Conservation (phyloP, 768 basidiomycete species). For the Mycena albidolilacea region DNA sequence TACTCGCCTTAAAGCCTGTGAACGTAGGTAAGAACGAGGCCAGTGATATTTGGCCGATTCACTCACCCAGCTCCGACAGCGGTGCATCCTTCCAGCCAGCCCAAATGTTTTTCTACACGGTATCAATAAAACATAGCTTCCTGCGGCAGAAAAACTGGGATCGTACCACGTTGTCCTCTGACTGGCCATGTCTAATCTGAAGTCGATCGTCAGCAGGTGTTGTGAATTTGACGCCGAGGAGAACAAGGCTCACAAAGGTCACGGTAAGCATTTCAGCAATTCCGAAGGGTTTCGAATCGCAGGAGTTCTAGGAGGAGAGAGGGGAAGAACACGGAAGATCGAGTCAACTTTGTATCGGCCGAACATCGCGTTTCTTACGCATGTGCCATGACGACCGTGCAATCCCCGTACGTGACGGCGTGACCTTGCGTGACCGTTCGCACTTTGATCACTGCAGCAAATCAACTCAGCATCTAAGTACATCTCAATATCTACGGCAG, state of each 20-base stretch:
- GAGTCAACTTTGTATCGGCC: not conserved
- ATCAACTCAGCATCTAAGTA: too few species aligned
- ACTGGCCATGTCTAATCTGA: slow-evolving; percentile 79
- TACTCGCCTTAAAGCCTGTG: slow-evolving; percentile 38
- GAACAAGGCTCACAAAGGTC: slow-evolving; percentile 40
- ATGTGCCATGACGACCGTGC: too few species aligned
- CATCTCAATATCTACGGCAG: too few species aligned
- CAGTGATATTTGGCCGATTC: slow-evolving; percentile 36
- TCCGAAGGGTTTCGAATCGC: not conserved
- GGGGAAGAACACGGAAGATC: not conserved
- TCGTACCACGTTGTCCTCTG: slow-evolving; percentile 74
- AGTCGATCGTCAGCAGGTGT: not conserved
- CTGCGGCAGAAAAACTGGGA: not conserved
- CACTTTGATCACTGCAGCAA: too few species aligned
- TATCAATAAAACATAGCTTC: not conserved
- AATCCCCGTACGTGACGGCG: too few species aligned
- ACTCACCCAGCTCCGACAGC: slow-evolving; percentile 80
- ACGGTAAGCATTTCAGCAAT: slow-evolving; percentile 42
- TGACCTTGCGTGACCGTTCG: too few species aligned
- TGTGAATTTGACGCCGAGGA: not conserved
- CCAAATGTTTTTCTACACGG: slow-evolving; percentile 64
- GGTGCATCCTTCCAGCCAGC: slow-evolving; percentile 87
- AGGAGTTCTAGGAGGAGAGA: not conserved
- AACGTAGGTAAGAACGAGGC: slow-evolving; percentile 6
- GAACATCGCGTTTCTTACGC: too few species aligned